phyloP scores from a whole-genome alignment of 2,329 filamentous ascomycete species.

The Didymella exigua region DNA sequence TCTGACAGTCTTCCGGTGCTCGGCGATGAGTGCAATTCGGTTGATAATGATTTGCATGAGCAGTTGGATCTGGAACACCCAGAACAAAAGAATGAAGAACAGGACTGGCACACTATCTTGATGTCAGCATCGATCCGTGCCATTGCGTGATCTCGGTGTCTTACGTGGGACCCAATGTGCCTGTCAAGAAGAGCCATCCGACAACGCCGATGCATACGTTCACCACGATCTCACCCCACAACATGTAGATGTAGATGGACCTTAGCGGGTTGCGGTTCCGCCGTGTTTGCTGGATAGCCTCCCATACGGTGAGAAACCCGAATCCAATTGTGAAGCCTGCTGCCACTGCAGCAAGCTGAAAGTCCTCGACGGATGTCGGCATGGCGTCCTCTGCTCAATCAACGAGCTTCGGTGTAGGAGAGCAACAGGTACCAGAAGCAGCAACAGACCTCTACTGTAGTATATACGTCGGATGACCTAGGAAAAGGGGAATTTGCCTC shows the following conservation, averaged over 20 bases:
- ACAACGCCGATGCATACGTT: conserved; percentile 40
- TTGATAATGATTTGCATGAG: conserved; percentile 64
- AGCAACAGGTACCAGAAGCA: not conserved
- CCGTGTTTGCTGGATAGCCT: conserved; percentile 45
- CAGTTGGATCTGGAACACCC: conserved; percentile 53
- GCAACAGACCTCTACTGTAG: not conserved
- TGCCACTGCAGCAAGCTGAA: conserved; percentile 39
- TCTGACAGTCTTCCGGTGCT: conserved; percentile 46
- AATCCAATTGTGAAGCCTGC: conserved; percentile 47
- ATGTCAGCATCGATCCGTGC: conserved; percentile 2
- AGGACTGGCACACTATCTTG: conserved; percentile 34
- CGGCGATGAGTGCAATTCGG: conserved; percentile 57
- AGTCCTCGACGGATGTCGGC: conserved; percentile 33
- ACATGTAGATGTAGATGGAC: conserved; percentile 46
- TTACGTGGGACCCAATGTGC: conserved; percentile 38
- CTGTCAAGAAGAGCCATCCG: conserved; percentile 42
- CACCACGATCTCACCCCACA: conserved; percentile 42
- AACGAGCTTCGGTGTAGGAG: conserved; percentile 4
- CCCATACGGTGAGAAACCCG: conserved; percentile 43
- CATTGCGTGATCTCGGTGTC: not conserved
- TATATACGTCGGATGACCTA: conserved; percentile 10
- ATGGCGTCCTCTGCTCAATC: conserved; percentile 19
- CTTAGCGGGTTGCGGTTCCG: conserved; percentile 42
- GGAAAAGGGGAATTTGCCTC: conserved; percentile 13
- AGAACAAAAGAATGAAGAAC: conserved; percentile 42